Percentiles rank a stretch among this genome's conserved stretches.
phyloP scores from a whole-genome alignment of 352 stramenopile genomes.

The Globisporangium lucens region DNA sequence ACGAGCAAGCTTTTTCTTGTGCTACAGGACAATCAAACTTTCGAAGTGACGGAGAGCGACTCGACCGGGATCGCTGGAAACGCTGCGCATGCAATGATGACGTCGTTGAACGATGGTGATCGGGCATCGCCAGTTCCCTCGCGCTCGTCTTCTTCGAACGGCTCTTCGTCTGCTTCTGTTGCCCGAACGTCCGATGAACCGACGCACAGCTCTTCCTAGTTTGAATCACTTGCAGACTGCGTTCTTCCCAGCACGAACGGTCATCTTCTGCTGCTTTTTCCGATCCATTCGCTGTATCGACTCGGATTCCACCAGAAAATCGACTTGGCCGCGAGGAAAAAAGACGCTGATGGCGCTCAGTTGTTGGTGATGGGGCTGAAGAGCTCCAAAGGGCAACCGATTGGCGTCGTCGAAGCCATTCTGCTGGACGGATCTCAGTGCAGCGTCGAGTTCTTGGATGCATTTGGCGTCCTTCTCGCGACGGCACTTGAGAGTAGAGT shows the following conservation, averaged over 20 bases:
- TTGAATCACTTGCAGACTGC: slow-evolving; percentile 1
- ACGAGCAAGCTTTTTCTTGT: slow-evolving; percentile 10
- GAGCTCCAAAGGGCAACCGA: neutral
- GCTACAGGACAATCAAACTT: slow-evolving; percentile 7
- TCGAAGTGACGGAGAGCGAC: slow-evolving; percentile 1
- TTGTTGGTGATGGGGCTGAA: slow-evolving; percentile 22
- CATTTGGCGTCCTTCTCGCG: slow-evolving; percentile 18
- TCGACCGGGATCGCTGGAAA: slow-evolving; percentile 15
- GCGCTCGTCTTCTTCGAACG: neutral
- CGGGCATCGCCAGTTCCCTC: neutral
- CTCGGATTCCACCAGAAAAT: slow-evolving; percentile 9
- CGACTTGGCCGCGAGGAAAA: slow-evolving; percentile 13
- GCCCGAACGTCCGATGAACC: neutral
- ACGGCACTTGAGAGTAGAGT: slow-evolving; percentile 17
- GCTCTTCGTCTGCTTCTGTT: neutral
- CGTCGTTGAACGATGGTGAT: neutral
- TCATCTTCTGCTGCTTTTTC: slow-evolving; percentile 19
- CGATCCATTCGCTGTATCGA: slow-evolving; percentile 5
- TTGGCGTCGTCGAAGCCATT: slow-evolving; percentile 22
- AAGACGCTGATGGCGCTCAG: neutral
- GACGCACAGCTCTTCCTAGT: neutral
- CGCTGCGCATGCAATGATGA: slow-evolving; percentile 9
- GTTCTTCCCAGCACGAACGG: slow-evolving; percentile 16
- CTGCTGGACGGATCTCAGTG: neutral
- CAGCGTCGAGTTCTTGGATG: slow-evolving; percentile 21